phyloP scores from a whole-genome alignment of 768 basidiomycete genomes.

The Collybia nuda region DNA sequence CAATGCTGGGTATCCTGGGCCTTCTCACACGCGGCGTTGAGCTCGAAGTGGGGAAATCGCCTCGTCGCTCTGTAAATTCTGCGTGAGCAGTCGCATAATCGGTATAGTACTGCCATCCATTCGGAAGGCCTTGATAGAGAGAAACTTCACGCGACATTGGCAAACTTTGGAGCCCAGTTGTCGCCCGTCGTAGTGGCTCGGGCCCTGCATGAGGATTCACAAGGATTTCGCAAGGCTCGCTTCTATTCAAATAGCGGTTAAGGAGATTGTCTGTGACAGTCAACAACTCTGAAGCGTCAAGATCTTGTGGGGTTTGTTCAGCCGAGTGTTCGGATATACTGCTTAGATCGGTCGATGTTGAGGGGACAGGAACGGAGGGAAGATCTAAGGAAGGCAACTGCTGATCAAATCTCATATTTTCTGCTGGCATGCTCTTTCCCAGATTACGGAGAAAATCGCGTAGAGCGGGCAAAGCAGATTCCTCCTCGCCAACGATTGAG shows the following conservation, averaged over 20 bases:
- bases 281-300: too few relatives aligned
- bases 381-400: not conserved
- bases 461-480: conserved; percentile 16
- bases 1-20: conserved; percentile 40
- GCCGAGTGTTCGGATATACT: too few relatives aligned
- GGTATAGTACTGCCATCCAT: conserved; percentile 44
- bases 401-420: not conserved
- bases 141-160: conserved; percentile 48
- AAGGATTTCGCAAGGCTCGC: too few relatives aligned
- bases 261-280: too few relatives aligned
- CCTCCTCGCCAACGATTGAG: conserved; percentile 12
- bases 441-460: conserved; percentile 16
- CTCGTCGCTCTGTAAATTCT: conserved; percentile 28
- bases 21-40: conserved; percentile 14
- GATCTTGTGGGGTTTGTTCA: too few relatives aligned
- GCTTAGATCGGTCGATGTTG: too few relatives aligned
- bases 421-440: not conserved
- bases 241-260: too few relatives aligned
- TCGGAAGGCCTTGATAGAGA: conserved; percentile 44
- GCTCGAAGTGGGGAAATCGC: conserved; percentile 19
- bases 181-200: not conserved
- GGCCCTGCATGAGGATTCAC: too few relatives aligned
- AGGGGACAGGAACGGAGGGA: too few relatives aligned
- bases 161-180: conserved; percentile 14
- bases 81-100: conserved; percentile 35